Base-by-base conservation (phyloP, 371 early-diverging fungal species). In the Smittium culicis region DNA sequence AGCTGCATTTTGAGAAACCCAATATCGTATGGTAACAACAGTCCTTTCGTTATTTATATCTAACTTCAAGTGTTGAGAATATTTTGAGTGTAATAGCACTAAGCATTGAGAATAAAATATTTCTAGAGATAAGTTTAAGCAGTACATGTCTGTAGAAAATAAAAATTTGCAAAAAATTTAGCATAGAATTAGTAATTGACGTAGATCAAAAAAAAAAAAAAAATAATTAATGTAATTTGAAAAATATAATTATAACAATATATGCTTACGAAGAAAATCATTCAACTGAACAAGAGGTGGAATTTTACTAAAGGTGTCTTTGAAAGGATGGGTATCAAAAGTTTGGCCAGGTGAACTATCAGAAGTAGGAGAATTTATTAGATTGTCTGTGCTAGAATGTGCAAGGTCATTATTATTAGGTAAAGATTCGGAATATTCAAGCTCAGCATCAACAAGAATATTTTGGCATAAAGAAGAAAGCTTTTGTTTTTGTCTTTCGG, bases 121-220 rank as follows among this genome's bases (percentile, higher is more conserved):
- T 67, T 87, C 88, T 20, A 87, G 71, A 69, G 85, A 80, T 68
- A 84, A 79, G n/a, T 80, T 80, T 24, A 87, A 74, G 67, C 86
- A 81, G 64, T 86, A 81, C 34, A 80, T 74, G 55, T 88, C 86
- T 61, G 87, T 68, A 45, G 20, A 45, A 45, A 45, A n/a, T n/a
- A n/a, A n/a, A n/a, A n/a, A n/a, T n/a, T n/a, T n/a, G n/a, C n/a
- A n/a, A 11, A 45, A 11, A 45, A 45, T 45, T 45, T 45, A 45
- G 20, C 20, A 5, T 5, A 45, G 45, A 45, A 45, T 45, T 45
- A 45, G 20, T 45, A n/a, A n/a, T n/a, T n/a, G n/a, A n/a, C n/a
- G n/a, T n/a, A n/a, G n/a, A n/a, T n/a, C n/a, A n/a, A n/a, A n/a
- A 45, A 5, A 45, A 20, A 45, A 45, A 45, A 45, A 45, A 45